phyloP scores from a whole-genome alignment of 345 rosid genomes.

The Syzygium aromaticum region DNA sequence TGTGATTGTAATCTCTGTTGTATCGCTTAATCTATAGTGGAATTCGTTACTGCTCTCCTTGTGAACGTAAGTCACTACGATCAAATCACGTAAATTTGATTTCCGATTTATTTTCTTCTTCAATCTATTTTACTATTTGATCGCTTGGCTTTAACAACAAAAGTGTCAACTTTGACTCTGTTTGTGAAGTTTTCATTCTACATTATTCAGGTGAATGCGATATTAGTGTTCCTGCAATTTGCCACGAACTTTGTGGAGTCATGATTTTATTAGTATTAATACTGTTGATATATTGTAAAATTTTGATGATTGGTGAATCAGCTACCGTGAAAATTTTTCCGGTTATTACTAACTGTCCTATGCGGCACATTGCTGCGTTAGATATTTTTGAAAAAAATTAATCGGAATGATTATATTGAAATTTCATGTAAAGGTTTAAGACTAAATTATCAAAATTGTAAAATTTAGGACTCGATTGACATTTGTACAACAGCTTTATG shows the following conservation, averaged over 20 bases:
- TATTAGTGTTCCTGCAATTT: background rate
- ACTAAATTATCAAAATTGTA: background rate
- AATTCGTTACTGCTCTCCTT: too few relatives aligned
- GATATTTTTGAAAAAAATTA: rapidly evolving
- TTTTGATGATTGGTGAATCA: background rate
- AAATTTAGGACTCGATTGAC: rapidly evolving
- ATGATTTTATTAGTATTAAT: background rate
- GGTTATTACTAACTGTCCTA: rapidly evolving
- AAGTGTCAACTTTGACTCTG: too few relatives aligned
- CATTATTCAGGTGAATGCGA: background rate
- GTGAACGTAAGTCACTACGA: too few relatives aligned
- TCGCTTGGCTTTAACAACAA: too few relatives aligned
- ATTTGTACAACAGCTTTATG: rapidly evolving
- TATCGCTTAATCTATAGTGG: too few relatives aligned
- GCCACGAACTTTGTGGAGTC: rapidly evolving
- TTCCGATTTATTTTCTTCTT: too few relatives aligned
- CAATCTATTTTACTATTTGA: too few relatives aligned
- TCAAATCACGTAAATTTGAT: too few relatives aligned
- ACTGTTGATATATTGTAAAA: background rate
- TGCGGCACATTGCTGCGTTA: too few relatives aligned
- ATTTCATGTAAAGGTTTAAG: background rate
- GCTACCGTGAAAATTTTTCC: background rate
- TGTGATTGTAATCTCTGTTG: too few relatives aligned
- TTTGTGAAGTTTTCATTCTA: background rate
- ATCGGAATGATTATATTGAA: background rate